Percentiles rank a stretch among this genome's conserved stretches.
Conservation (phyloP, 345 rosid species). For the Populus euphratica region DNA sequence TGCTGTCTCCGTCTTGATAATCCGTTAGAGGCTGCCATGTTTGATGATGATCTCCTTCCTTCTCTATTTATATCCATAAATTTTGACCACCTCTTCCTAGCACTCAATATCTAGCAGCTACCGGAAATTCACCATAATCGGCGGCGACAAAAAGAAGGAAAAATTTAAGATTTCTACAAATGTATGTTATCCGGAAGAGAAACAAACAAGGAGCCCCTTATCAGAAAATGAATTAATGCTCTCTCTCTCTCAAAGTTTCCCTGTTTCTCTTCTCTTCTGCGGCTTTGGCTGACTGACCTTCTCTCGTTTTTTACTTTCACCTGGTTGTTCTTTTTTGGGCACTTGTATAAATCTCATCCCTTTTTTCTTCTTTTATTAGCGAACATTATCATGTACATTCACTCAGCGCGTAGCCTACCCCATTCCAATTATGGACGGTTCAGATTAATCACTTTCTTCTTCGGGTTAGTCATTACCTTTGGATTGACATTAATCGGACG, state of each 20-base stretch:
- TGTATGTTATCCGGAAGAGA: neutral
- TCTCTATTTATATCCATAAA: constrained; percentile 49
- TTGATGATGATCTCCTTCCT: constrained; percentile 35
- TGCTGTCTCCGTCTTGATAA: constrained; percentile 43
- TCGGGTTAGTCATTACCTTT: constrained; percentile 13
- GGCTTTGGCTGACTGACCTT: neutral
- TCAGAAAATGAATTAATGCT: neutral
- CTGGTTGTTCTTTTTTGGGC: constrained; percentile 8
- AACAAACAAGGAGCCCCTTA: neutral
- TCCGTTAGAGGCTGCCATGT: constrained; percentile 39
- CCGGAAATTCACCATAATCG: constrained; percentile 8
- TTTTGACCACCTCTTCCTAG: neutral
- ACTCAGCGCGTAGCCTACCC: constrained; percentile 9
- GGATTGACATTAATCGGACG: constrained; percentile 16
- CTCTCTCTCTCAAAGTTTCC: neutral
- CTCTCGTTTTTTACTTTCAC: neutral
- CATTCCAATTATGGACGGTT: constrained; percentile 29
- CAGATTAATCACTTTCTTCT: constrained; percentile 17
- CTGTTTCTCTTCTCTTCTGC: neutral
- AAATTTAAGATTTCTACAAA: neutral
- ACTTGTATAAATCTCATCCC: constrained; percentile 11
- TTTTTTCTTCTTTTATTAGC: neutral
- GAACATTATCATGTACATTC: neutral
- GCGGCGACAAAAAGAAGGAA: neutral
- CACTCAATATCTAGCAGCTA: neutral